phyloP scores from a whole-genome alignment of 768 basidiomycete genomes.

The Xerocomus potaroensis region DNA sequence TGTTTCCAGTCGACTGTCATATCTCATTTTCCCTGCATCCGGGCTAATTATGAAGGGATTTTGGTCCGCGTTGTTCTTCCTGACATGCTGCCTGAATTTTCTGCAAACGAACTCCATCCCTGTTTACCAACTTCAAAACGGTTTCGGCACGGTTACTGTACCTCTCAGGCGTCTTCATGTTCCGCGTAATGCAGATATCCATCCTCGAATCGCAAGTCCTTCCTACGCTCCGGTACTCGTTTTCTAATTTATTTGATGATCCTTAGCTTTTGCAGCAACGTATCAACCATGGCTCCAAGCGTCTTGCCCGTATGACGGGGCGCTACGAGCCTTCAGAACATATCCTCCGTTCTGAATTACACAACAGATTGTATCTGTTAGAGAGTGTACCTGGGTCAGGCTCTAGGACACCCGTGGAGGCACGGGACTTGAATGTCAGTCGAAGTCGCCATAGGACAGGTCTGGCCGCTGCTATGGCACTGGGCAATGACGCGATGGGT shows the following conservation, averaged over 20 bases:
- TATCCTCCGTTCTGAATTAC: conserved; percentile 42
- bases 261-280: conserved; percentile 62
- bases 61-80: conserved; percentile 49
- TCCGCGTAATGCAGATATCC: conserved; percentile 28
- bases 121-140: conserved; percentile 5
- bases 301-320: conserved; percentile 67
- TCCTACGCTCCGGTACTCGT: not conserved
- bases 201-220: conserved; percentile 42
- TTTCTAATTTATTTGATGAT: not conserved
- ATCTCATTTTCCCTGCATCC: not conserved
- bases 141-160: conserved; percentile 36
- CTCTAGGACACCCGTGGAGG: not conserved
- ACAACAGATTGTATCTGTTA: conserved; percentile 38
- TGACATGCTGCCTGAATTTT: conserved; percentile 47
- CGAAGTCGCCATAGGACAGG: conserved; percentile 10
- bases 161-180: conserved; percentile 37
- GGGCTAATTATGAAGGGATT: conserved; percentile 44
- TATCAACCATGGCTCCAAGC: conserved; percentile 59
- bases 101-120: conserved; percentile 32
- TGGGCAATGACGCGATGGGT: not conserved
- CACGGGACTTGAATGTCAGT: conserved; percentile 5
- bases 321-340: conserved; percentile 46
- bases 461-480: conserved; percentile 2
- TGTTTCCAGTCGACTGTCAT: conserved; percentile 12
- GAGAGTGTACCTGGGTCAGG: conserved; percentile 25